Percentiles rank a stretch among this genome's conserved stretches.
phyloP scores from a whole-genome alignment of 2,329 filamentous ascomycete genomes.

The Cordyceps cateniannulata region DNA sequence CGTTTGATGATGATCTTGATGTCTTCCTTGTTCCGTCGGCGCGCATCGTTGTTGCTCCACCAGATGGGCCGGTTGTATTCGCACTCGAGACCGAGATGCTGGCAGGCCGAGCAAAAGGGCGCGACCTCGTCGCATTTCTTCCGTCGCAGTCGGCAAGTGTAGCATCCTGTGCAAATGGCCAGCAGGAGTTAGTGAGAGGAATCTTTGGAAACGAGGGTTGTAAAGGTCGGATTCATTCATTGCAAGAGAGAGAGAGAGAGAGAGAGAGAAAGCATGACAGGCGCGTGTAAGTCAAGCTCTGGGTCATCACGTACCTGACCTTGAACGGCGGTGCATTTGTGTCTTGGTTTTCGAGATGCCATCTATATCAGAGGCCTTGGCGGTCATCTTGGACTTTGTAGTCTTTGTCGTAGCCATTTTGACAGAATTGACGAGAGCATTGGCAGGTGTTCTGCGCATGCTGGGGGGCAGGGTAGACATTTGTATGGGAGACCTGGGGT shows the following conservation, averaged over 20 bases:
- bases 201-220: not conserved
- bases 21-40: conserved; percentile 81
- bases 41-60: conserved; percentile 91
- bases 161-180: conserved; percentile 49
- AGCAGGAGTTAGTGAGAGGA: conserved; percentile 24
- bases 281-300: conserved; percentile 24
- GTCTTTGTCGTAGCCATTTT: conserved; percentile 58
- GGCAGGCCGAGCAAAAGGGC: conserved; percentile 59
- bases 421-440: conserved; percentile 38
- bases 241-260: too few relatives aligned
- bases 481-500: conserved; percentile 38
- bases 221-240: not conserved
- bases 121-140: conserved; percentile 65
- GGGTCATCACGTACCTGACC: conserved; percentile 66
- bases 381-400: conserved; percentile 51
- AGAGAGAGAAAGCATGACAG: too few relatives aligned
- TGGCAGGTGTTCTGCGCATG: conserved; percentile 44
- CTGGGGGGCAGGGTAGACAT: conserved; percentile 63
- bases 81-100: conserved; percentile 73
- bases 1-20: conserved; percentile 98
- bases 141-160: conserved; percentile 59
- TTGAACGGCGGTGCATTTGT: conserved; percentile 90
- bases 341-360: conserved; percentile 59
- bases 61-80: conserved; percentile 96
- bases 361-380: conserved; percentile 43